These are phyloP conservation scores for Filobasidium floriforme DNA, from an alignment of 768 basidiomycete species.

Conservation along the genomic window DNA sequence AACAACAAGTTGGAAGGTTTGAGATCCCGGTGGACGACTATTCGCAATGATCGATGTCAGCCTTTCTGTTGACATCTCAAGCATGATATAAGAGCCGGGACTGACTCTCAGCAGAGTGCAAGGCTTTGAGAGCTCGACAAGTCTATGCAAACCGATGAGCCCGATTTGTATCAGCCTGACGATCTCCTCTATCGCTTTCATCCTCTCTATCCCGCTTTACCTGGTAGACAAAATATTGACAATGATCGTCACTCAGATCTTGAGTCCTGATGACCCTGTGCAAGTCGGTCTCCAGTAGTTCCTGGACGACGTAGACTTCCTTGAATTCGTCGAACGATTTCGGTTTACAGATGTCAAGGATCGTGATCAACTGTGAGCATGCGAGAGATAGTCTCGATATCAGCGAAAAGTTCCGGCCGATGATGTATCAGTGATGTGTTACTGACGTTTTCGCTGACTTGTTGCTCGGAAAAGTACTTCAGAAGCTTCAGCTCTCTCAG, in stretches of 20 bases:
- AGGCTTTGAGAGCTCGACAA: conserved; percentile 82
- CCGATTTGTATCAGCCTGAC: neutral
- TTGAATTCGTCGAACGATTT: conserved; percentile 66
- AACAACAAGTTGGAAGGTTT: conserved; percentile 92
- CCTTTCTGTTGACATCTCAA: neutral
- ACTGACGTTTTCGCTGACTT: conserved; percentile 38
- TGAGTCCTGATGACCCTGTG: conserved; percentile 95
- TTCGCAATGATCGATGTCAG: neutral
- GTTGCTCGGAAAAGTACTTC: conserved; percentile 51
- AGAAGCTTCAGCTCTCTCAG: conserved; percentile 87
- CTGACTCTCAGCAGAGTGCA: conserved; percentile 71
- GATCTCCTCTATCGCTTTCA: neutral
- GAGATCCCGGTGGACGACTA: conserved; percentile 76
- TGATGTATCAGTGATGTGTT: neutral
- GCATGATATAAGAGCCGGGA: neutral
- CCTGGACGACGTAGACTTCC: conserved; percentile 51
- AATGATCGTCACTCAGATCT: conserved; percentile 86
- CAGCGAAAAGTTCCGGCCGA: no score
- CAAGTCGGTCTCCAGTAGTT: conserved; percentile 83
- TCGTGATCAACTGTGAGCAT: conserved; percentile 70
- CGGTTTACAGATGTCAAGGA: conserved; percentile 86
- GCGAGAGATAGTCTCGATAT: conserved; percentile 55
- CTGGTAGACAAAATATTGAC: conserved; percentile 96
- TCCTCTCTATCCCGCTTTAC: conserved; percentile 19
- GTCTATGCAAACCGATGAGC: conserved; percentile 51